Conservation (phyloP, 176 grass and related monocot genomes). For the Pharus latifolius region DNA sequence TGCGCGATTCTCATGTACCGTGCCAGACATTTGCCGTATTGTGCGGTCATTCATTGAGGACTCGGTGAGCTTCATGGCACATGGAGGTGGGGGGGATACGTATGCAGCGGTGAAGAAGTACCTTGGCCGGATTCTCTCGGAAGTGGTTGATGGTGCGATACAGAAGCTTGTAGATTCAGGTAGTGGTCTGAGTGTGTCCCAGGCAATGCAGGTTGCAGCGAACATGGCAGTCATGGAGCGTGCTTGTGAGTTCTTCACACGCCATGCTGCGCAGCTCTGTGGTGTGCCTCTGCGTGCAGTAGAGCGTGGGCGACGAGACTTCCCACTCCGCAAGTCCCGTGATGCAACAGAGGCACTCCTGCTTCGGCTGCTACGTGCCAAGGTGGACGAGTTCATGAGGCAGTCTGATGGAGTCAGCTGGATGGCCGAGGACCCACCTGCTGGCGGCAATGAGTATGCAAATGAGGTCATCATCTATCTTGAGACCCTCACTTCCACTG, state of each 20-base stretch:
- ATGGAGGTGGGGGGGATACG: slow-evolving; percentile 75
- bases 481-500: slow-evolving; percentile 75
- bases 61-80: slow-evolving; percentile 95
- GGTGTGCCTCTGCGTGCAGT: slow-evolving; percentile 68
- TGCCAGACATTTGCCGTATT: slow-evolving; percentile 89
- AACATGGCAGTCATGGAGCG: slow-evolving; percentile 96
- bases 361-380: slow-evolving; percentile 46
- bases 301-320: slow-evolving; percentile 62
- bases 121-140: slow-evolving; percentile 72
- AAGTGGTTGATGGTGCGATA: slow-evolving; percentile 64
- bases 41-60: slow-evolving; percentile 95
- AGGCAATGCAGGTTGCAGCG: slow-evolving; percentile 92
- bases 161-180: slow-evolving; percentile 58
- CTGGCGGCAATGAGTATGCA: slow-evolving; percentile 78
- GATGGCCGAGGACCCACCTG: slow-evolving; percentile 71
- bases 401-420: slow-evolving; percentile 75
- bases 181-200: slow-evolving; percentile 62
- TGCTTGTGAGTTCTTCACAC: slow-evolving; percentile 86
- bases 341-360: slow-evolving; percentile 69
- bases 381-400: slow-evolving; percentile 72
- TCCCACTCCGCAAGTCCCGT: slow-evolving; percentile 61
- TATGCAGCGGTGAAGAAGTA: slow-evolving; percentile 90
- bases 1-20: slow-evolving; percentile 74
- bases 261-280: slow-evolving; percentile 80
- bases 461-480: slow-evolving; percentile 90